Percentiles rank a stretch among this genome's conserved stretches.
These are phyloP conservation scores for Botrytis pseudocinerea DNA, from an alignment of 2,329 filamentous ascomycete genomes.

Conservation along the genomic window DNA sequence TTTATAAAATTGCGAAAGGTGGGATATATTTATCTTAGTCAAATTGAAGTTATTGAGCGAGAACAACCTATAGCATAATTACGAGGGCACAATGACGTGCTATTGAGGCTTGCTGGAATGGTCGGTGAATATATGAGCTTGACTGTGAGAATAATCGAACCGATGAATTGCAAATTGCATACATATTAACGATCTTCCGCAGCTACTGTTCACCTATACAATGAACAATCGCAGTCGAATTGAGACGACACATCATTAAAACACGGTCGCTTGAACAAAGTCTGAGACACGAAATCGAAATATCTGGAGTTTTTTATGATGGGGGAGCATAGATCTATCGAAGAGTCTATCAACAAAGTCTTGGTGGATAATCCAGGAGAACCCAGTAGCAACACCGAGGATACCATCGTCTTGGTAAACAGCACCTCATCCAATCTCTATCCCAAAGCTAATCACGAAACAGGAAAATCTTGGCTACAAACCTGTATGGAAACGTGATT, in stretches of 20 bases:
- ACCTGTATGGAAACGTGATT: conserved; percentile 46
- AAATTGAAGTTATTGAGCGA: not conserved
- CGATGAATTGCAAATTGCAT: not conserved
- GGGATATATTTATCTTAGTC: not conserved
- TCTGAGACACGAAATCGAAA: not conserved
- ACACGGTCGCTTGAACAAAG: not conserved
- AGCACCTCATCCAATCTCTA: not conserved
- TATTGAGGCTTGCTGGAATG: not conserved
- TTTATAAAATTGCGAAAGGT: not conserved
- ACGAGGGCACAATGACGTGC: not conserved
- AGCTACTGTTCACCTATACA: not conserved
- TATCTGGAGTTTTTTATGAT: not conserved
- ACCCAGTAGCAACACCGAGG: not conserved
- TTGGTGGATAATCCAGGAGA: not conserved
- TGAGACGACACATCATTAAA: not conserved
- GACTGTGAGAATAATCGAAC: not conserved
- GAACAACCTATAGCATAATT: not conserved
- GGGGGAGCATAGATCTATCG: not conserved
- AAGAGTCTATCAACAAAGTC: not conserved
- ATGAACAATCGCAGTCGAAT: not conserved
- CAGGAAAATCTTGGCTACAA: conserved; percentile 54
- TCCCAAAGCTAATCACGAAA: not conserved
- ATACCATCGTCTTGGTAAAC: not conserved
- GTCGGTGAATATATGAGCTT: not conserved
- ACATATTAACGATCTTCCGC: not conserved